Percentiles rank a stretch among this genome's conserved stretches.
These are phyloP conservation scores for Calonectria pteridis DNA, from an alignment of 2,329 filamentous ascomycete genomes.

Conservation along the genomic window DNA sequence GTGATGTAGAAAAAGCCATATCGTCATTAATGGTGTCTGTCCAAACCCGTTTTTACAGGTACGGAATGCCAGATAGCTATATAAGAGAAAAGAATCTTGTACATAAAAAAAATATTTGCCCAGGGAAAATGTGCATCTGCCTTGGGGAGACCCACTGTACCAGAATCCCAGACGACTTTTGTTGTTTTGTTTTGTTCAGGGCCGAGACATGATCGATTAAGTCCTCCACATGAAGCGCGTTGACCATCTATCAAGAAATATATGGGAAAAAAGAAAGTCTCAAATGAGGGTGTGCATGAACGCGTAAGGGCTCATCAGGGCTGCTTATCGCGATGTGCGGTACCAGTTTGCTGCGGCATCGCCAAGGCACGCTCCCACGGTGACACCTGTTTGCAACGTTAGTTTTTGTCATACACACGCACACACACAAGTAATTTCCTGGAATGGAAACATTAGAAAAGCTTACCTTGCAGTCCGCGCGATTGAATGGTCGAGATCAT, in stretches of 20 bases:
- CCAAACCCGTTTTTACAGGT: not conserved
- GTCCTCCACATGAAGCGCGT: not conserved
- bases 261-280: not conserved
- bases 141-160: not conserved
- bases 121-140: not conserved
- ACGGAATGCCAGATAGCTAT: not conserved
- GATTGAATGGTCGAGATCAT: slow-evolving; percentile 10
- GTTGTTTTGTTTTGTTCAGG: not conserved
- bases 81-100: slow-evolving; percentile 6
- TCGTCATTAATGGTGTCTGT: slow-evolving; percentile 2
- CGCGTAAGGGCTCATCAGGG: not conserved
- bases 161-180: too few relatives aligned
- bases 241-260: not conserved
- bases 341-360: slow-evolving; percentile 24
- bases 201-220: not conserved
- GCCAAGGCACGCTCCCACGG: slow-evolving; percentile 43
- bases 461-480: slow-evolving; percentile 2
- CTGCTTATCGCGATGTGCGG: slow-evolving; percentile 17
- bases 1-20: not conserved
- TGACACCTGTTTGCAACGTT: slow-evolving; percentile 31
- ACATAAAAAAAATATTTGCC: slow-evolving; percentile 2
- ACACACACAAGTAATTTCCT: not conserved
- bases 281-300: too few relatives aligned
- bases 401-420: not conserved
- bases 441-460: not conserved